Conservation (phyloP, 177 flowering plant genomes). For the Vitis hybrid region DNA sequence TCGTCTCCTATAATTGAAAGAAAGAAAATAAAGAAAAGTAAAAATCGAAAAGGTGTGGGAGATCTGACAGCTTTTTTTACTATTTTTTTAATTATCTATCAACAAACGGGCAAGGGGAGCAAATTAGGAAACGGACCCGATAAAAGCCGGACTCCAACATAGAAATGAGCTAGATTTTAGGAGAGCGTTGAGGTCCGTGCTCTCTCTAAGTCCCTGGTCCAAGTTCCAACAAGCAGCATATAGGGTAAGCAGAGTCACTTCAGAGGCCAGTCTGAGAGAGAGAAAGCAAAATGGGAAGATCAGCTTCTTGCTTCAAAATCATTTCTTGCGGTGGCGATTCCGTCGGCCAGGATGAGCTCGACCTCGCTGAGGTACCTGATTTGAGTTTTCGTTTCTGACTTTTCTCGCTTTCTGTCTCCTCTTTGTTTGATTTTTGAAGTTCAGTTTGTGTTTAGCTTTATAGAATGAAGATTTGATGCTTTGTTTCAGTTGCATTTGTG, state of each 20-base stretch:
- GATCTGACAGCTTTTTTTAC: conserved; percentile 26
- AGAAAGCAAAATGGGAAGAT: conserved; percentile 48
- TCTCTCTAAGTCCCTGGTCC: conserved; percentile 11
- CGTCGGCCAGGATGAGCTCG: conserved; percentile 45
- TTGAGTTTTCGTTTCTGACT: neutral
- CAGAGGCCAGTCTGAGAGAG: conserved; percentile 6
- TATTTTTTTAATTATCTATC: neutral
- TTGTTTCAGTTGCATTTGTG: neutral
- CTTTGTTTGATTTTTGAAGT: too few relatives aligned
- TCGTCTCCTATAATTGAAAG: neutral
- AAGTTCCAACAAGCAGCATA: conserved; percentile 20
- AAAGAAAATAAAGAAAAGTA: neutral
- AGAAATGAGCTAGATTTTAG: conserved; percentile 35
- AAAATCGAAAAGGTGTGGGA: neutral
- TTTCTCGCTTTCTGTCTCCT: neutral
- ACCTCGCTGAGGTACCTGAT: conserved; percentile 45
- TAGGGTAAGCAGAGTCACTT: conserved; percentile 8
- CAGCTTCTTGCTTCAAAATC: conserved; percentile 73
- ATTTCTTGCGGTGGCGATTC: conserved; percentile 64
- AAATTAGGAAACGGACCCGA: conserved; percentile 8
- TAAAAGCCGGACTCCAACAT: conserved; percentile 46
- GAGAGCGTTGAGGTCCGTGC: conserved; percentile 36
- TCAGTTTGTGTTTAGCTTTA: neutral
- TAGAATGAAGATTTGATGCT: neutral
- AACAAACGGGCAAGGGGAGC: neutral